phyloP scores from a whole-genome alignment of 176 grass and related monocot genomes.

The Zoysia japonica region DNA sequence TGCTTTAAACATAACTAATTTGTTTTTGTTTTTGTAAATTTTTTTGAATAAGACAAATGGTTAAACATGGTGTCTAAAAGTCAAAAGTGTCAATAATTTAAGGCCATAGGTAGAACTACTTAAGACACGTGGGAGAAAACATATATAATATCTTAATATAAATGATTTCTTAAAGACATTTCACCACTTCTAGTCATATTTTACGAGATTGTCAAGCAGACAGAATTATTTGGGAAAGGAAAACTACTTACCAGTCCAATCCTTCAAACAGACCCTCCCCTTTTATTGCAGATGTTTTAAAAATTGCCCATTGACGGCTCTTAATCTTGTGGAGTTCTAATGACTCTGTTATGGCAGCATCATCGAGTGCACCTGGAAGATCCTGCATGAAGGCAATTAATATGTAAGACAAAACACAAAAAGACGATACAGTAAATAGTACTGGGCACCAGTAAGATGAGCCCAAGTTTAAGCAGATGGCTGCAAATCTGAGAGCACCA shows the following conservation, averaged over 20 bases:
- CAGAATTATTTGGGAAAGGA: background rate
- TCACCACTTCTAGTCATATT: background rate
- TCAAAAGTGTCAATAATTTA: no score
- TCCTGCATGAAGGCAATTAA: conserved; percentile 66
- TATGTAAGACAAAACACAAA: conserved; percentile 18
- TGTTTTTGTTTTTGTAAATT: no score
- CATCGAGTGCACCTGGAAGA: conserved; percentile 93
- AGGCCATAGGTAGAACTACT: no score
- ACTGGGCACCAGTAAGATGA: background rate
- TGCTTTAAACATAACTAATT: no score
- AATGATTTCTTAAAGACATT: conserved; percentile 7
- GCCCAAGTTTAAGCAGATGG: background rate
- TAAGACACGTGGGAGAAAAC: background rate
- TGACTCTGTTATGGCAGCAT: conserved; percentile 96
- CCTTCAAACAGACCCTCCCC: conserved; percentile 99
- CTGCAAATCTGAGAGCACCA: background rate
- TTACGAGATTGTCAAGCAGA: conserved; percentile 10
- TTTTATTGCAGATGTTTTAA: conserved; percentile 99
- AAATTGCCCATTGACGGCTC: conserved; percentile 97
- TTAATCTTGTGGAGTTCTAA: conserved; percentile 99
- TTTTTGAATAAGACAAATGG: no score
- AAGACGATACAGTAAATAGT: background rate
- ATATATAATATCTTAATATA: background rate
- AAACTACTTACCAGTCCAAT: conserved; percentile 84
- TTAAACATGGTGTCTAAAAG: no score